phyloP scores from a whole-genome alignment of 75 land plant species.

The Chamaecyparis obtusa region DNA sequence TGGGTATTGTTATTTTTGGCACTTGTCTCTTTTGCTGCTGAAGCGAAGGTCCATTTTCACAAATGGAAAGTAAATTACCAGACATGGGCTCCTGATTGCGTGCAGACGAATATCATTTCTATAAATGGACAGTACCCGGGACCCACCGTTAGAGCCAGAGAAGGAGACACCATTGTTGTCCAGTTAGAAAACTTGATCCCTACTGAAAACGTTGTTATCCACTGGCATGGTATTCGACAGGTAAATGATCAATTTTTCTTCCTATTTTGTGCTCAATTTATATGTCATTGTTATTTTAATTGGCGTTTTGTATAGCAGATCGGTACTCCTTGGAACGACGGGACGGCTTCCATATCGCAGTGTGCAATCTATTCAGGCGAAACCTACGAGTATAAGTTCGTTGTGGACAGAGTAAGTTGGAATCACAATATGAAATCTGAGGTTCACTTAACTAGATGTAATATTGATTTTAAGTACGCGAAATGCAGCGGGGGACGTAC shows the following conservation, averaged over 20 bases:
- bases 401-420: slow-evolving; percentile 52
- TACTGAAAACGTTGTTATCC: slow-evolving; percentile 70
- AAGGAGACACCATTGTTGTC: slow-evolving; percentile 73
- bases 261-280: too few relatives aligned
- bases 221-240: slow-evolving; percentile 92
- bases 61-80: slow-evolving; percentile 24
- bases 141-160: slow-evolving; percentile 65
- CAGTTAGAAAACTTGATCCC: slow-evolving; percentile 59
- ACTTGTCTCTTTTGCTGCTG: too few relatives aligned
- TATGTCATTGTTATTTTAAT: too few relatives aligned
- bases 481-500: slow-evolving; percentile 65
- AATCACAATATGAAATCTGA: neutral
- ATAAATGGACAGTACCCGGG: too few relatives aligned
- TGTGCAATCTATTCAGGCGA: slow-evolving; percentile 80
- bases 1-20: too few relatives aligned
- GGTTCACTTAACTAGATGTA: too few relatives aligned
- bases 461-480: neutral
- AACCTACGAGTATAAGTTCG: slow-evolving; percentile 69
- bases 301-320: slow-evolving; percentile 24
- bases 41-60: slow-evolving; percentile 17
- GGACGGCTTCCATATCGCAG: slow-evolving; percentile 75
- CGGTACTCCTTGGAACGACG: slow-evolving; percentile 72
- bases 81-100: slow-evolving; percentile 18
- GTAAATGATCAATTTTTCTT: slow-evolving; percentile 16
- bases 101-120: too few relatives aligned